Evolutionary conservation across 176 grass and related monocot species (phyloP).

Genomic region (Triticum dicoccoides): DNA sequence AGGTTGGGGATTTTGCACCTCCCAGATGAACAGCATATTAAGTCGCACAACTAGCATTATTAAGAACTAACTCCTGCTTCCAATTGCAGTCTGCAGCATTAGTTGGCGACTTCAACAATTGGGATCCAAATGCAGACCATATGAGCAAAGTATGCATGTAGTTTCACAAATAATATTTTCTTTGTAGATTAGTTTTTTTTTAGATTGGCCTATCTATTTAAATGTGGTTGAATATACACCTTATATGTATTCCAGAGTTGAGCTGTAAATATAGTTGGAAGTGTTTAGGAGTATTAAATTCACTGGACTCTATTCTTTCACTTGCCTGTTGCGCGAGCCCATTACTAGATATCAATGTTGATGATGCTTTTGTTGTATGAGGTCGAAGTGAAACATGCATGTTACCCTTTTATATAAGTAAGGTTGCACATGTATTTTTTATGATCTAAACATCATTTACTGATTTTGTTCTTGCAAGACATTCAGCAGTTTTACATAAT

Average conservation of each 20-base stretch:
- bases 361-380: background rate
- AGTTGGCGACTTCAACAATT: constrained; percentile 98
- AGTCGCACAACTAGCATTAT: constrained; percentile 5
- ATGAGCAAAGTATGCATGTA: constrained; percentile 68
- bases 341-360: background rate
- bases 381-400: background rate
- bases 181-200: constrained; percentile 17
- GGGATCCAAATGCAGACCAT: constrained; percentile 73
- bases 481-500: background rate
- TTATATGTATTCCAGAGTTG: background rate
- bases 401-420: background rate
- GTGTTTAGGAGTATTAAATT: background rate
- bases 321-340: background rate
- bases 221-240: background rate
- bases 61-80: constrained; percentile 39
- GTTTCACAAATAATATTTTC: constrained; percentile 10
- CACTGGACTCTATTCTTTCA: background rate
- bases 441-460: background rate
- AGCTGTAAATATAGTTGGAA: background rate
- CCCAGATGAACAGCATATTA: constrained; percentile 1
- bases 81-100: constrained; percentile 75
- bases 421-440: background rate
- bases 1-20: constrained; percentile 15
- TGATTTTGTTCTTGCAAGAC: constrained; percentile 6
- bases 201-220: constrained; percentile 21